These are phyloP conservation scores for Ustilaginoidea virens DNA, from an alignment of 2,329 filamentous ascomycete genomes.

Conservation along the genomic window DNA sequence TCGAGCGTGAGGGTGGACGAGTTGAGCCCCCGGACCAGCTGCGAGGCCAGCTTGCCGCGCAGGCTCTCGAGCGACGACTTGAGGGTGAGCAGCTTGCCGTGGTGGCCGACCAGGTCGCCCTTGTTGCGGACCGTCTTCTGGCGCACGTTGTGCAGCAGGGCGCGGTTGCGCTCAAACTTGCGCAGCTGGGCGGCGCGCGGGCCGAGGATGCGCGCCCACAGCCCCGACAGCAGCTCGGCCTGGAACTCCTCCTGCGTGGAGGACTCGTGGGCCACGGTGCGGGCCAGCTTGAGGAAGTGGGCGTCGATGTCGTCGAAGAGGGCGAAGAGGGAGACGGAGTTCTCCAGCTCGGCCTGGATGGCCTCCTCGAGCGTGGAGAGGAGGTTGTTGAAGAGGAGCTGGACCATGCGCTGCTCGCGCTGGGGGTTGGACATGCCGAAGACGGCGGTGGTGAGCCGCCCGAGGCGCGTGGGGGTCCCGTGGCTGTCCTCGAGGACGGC, in stretches of 20 bases:
- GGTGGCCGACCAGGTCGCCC: constrained; percentile 71
- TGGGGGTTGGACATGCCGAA: constrained; percentile 73
- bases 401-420: constrained; percentile 63
- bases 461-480: constrained; percentile 50
- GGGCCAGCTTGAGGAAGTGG: constrained; percentile 78
- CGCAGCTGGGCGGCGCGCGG: constrained; percentile 57
- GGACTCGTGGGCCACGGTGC: constrained; percentile 71
- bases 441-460: constrained; percentile 51
- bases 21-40: constrained; percentile 58
- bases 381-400: constrained; percentile 74
- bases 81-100: constrained; percentile 65
- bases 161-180: constrained; percentile 85
- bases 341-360: constrained; percentile 69
- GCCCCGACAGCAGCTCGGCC: constrained; percentile 63
- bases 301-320: constrained; percentile 88
- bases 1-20: constrained; percentile 59
- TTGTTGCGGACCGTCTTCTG: constrained; percentile 80
- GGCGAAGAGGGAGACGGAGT: constrained; percentile 65
- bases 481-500: constrained; percentile 41
- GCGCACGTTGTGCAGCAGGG: constrained; percentile 62
- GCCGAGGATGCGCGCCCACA: constrained; percentile 79
- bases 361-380: constrained; percentile 77
- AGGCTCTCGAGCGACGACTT: constrained; percentile 80
- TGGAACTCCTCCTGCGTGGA: constrained; percentile 68
- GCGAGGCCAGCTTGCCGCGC: constrained; percentile 67